Evolutionary conservation across 257 asterid species (phyloP).

Genomic region (Solanum bukasovii): DNA sequence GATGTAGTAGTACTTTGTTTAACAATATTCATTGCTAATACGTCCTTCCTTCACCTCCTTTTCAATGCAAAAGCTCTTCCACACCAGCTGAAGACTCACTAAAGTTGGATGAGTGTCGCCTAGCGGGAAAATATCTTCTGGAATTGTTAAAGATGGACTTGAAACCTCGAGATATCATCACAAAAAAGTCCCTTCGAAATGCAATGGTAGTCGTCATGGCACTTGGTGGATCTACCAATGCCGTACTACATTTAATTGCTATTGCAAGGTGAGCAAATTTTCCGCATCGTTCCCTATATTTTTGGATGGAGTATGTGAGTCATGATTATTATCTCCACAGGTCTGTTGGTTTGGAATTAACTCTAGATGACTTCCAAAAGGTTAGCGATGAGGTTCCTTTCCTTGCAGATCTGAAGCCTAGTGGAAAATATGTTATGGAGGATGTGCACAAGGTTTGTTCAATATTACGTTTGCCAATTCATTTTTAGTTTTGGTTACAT

Average conservation of each 20-base stretch:
- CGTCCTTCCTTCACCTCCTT: slow-evolving; percentile 1
- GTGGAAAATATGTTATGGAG: slow-evolving; percentile 99
- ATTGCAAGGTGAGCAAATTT: slow-evolving; percentile 61
- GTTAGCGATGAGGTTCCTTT: slow-evolving; percentile 87
- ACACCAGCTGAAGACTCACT: slow-evolving; percentile 98
- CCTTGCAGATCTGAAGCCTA: slow-evolving; percentile 98
- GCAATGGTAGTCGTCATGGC: slow-evolving; percentile 98
- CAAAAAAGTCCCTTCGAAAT: slow-evolving; percentile 67
- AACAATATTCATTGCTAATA: background rate
- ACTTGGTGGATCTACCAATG: slow-evolving; percentile 96
- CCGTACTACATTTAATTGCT: slow-evolving; percentile 94
- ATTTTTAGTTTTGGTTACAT: background rate
- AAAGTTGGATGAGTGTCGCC: slow-evolving; percentile 92
- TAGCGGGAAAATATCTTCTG: slow-evolving; percentile 83
- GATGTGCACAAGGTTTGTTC: slow-evolving; percentile 82
- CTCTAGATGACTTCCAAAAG: slow-evolving; percentile 89
- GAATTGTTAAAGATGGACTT: slow-evolving; percentile 86
- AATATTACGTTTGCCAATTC: background rate
- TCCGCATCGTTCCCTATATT: background rate
- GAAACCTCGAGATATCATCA: slow-evolving; percentile 91
- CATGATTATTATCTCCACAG: slow-evolving; percentile 39
- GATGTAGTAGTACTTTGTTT: background rate
- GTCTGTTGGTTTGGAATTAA: slow-evolving; percentile 86
- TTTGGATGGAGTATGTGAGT: slow-evolving; percentile 11
- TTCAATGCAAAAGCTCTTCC: slow-evolving; percentile 51